Evolutionary conservation across 176 grass and related monocot species (phyloP), one percentile per base, ranked within the genome.

Genomic region (Melocanna baccifera): DNA sequence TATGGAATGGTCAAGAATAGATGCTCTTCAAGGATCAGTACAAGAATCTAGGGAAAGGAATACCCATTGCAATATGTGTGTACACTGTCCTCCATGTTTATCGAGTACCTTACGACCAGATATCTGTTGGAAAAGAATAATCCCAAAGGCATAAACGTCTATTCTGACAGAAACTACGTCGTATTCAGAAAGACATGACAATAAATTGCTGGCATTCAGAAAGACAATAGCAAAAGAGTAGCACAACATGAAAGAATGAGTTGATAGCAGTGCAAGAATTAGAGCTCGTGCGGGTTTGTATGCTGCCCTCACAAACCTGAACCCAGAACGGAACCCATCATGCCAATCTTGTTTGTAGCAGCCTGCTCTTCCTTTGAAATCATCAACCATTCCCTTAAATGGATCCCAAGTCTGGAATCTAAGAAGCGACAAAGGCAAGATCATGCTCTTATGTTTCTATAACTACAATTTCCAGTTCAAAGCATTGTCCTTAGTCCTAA

Each of bases 61-160:
- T 82, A 94, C 92, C 92, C 92, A 91, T 89, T 89, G 76, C 81
- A 94, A 32, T 78, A 94, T 69, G 75, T 91, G 89, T 19, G 85
- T 71, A 23, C 47, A 59, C 43, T 94, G 80, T 46, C 83, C 92
- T 87, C 56, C 89, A 50, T 42, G 45, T 52, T 91, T 89, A 43
- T 85, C 81, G 15, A 91, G 55, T 29, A 94, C 86, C 51, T 78
- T 85, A 22, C 77, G 76, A 76, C 89, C 89, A 13, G 89, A 94
- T 91, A 94, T 91, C 81, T 91, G 81, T 80, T 94, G 92, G 85
- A 94, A 94, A 75, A 94, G 89, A 87, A 94, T 84, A 73, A 94
- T 86, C 2, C 92, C 92, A 61, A 94, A 94, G 20, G 92, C 89
- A 77, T 91, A 78, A 30, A 30, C 30, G 1, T 1, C 30, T 30